Percentiles rank a stretch among this genome's conserved stretches.
Conservation (phyloP, 148 eudicot species). For the Spergularia bocconei region DNA sequence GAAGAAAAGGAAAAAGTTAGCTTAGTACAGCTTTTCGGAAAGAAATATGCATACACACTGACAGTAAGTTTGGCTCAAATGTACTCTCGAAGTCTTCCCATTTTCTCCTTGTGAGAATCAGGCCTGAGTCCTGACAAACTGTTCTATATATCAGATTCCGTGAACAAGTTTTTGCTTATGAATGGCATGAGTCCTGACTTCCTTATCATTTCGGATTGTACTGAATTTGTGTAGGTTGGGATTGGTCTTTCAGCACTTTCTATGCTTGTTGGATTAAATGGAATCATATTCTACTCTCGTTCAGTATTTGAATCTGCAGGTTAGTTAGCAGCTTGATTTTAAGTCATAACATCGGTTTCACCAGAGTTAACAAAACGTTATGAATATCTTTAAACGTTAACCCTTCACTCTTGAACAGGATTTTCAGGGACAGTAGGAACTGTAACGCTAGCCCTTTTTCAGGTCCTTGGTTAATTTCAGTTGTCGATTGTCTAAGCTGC, state of each 20-base stretch:
- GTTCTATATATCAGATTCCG: too few relatives aligned
- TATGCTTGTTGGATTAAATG: slow-evolving; percentile 27
- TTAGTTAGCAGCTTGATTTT: slow-evolving; percentile 20
- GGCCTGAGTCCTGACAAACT: background rate
- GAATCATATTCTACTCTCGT: slow-evolving; percentile 29
- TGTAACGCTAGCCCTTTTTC: slow-evolving; percentile 19
- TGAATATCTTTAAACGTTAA: background rate
- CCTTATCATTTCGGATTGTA: background rate
- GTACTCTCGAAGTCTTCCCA: background rate
- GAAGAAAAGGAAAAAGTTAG: slow-evolving; percentile 22
- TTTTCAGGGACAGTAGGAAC: slow-evolving; percentile 29
- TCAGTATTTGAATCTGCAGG: slow-evolving; percentile 39
- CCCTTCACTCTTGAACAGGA: slow-evolving; percentile 25
- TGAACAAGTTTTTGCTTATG: background rate
- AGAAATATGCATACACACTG: slow-evolving; percentile 31
- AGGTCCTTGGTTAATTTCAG: slow-evolving; percentile 25
- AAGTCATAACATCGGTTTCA: too few relatives aligned
- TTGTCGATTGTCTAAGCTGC: background rate
- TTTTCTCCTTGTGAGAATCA: background rate
- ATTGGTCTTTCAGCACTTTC: slow-evolving; percentile 29
- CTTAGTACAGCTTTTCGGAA: slow-evolving; percentile 31
- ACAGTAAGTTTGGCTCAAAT: slow-evolving; percentile 30
- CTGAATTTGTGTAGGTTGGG: slow-evolving; percentile 29
- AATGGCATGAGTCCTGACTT: background rate
- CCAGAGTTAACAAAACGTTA: background rate